A percentile compares a stretch with the other conserved stretches of the same genome.
Conservation (phyloP, 495 filamentous ascomycete species). For the Halenospora varia region DNA sequence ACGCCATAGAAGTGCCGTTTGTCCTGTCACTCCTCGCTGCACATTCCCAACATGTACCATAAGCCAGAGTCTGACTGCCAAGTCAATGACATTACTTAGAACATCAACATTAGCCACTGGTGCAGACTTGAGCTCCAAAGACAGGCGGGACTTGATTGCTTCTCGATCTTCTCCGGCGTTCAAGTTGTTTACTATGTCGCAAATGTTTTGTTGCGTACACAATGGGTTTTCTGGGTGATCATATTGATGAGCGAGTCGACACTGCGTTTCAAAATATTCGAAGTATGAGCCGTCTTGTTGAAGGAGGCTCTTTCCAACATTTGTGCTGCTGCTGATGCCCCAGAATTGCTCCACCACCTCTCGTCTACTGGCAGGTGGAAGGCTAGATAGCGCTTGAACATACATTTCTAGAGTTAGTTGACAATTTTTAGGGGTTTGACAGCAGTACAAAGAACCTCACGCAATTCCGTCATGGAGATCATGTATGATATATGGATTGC, state of each 20-base stretch:
- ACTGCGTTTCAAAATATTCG: not conserved
- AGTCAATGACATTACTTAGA: slow-evolving; percentile 2
- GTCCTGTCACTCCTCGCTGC: not conserved
- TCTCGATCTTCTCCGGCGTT: not conserved
- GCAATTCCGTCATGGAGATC: too few species aligned
- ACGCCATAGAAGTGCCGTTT: slow-evolving; percentile 7
- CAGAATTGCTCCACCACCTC: not conserved
- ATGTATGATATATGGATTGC: too few species aligned
- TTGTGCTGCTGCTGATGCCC: not conserved
- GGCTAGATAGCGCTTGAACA: not conserved
- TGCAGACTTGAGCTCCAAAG: not conserved
- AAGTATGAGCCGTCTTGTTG: not conserved
- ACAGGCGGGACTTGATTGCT: not conserved
- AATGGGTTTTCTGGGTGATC: not conserved
- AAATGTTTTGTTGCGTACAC: not conserved
- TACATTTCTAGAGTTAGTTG: too few species aligned
- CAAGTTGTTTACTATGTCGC: not conserved
- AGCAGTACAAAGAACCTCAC: too few species aligned
- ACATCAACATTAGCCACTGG: not conserved
- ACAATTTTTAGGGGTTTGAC: too few species aligned
- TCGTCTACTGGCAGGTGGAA: not conserved
- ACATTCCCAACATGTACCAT: slow-evolving; percentile 17
- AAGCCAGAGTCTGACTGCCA: slow-evolving; percentile 14
- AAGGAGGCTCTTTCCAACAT: not conserved
- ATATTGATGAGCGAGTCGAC: not conserved